Percentiles rank a stretch among this genome's conserved stretches.
These are phyloP conservation scores for Salix arbutifolia DNA, from an alignment of 345 rosid genomes.

Conservation along the genomic window DNA sequence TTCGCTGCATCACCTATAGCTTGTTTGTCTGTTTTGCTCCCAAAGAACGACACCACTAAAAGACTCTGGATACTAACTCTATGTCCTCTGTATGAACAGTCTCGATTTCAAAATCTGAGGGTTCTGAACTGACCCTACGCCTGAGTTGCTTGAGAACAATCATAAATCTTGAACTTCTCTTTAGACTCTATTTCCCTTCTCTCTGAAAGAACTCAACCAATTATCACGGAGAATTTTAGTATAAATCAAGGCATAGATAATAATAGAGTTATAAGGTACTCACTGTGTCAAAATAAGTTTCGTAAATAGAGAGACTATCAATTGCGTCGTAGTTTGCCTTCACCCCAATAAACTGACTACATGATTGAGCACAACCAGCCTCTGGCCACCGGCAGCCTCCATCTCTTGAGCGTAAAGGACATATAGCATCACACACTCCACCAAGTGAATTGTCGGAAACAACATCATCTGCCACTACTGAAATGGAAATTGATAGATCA, in stretches of 20 bases:
- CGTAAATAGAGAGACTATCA: constrained; percentile 71
- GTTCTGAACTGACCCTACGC: constrained; percentile 11
- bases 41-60: background rate
- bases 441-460: constrained; percentile 33
- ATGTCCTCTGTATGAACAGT: constrained; percentile 24
- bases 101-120: constrained; percentile 23
- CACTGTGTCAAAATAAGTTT: constrained; percentile 63
- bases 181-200: background rate
- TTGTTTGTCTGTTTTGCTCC: background rate
- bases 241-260: background rate
- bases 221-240: background rate
- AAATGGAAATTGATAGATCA: constrained; percentile 64
- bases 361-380: constrained; percentile 73
- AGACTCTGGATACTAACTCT: constrained; percentile 19
- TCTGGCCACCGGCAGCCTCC: constrained; percentile 93
- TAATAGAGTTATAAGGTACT: constrained; percentile 10
- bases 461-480: constrained; percentile 46
- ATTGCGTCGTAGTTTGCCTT: constrained; percentile 87
- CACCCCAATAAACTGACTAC: constrained; percentile 77
- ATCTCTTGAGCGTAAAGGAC: constrained; percentile 62
- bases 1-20: background rate
- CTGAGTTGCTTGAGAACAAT: background rate
- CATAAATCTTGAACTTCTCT: background rate
- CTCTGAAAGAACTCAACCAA: background rate
- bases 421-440: constrained; percentile 55